These are phyloP conservation scores for Rehmannia glutinosa DNA, from an alignment of 257 asterid genomes.

Conservation along the genomic window DNA sequence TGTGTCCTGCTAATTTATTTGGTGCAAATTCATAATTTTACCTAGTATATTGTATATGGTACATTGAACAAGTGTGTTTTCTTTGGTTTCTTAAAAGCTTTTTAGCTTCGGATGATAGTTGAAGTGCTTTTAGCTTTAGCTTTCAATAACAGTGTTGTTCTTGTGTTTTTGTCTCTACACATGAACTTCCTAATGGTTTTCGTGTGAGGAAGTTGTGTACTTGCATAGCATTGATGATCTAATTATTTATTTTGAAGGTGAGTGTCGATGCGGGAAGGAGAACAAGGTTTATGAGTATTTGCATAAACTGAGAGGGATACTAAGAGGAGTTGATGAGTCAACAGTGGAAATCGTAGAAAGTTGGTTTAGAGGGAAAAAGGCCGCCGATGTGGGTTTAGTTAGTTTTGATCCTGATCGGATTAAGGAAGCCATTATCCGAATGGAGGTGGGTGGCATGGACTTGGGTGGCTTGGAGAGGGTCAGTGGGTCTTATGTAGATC, in stretches of 20 bases:
- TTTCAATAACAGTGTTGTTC: too few relatives aligned
- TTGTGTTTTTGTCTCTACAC: too few relatives aligned
- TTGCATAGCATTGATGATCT: background rate
- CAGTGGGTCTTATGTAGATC: constrained; percentile 60
- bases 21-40: background rate
- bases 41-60: too few relatives aligned
- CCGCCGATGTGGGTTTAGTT: constrained; percentile 41
- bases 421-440: constrained; percentile 53
- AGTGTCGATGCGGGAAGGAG: constrained; percentile 52
- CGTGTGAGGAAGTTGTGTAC: background rate
- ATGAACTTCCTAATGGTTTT: too few relatives aligned
- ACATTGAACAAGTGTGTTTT: too few relatives aligned
- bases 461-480: constrained; percentile 87
- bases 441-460: constrained; percentile 99
- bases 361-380: constrained; percentile 65
- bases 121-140: too few relatives aligned
- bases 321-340: constrained; percentile 47
- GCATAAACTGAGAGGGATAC: constrained; percentile 65
- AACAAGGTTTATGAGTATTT: constrained; percentile 76
- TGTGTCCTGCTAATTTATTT: background rate
- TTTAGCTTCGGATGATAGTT: background rate
- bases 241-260: constrained; percentile 43
- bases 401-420: constrained; percentile 38
- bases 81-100: background rate
- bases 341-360: constrained; percentile 52